Evolutionary conservation across 148 eudicot genomes (phyloP), one percentile per base, ranked within the genome.

Genomic region (Selenicereus undatus): DNA sequence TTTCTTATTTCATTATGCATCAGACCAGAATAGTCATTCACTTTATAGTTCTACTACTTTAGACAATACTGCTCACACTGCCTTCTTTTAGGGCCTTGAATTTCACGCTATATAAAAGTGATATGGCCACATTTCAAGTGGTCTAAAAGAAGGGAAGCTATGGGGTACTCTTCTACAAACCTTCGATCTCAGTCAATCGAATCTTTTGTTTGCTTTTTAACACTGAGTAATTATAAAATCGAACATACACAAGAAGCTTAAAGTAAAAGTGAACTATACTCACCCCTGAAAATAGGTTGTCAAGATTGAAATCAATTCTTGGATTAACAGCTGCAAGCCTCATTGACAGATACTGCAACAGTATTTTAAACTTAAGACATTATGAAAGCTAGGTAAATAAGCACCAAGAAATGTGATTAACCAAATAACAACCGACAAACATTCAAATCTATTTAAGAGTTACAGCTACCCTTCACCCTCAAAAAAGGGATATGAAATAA

Each of bases 241-340:
- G 26, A 66, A 26, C 3, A 27, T 35, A 73, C 50, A 56, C 48
- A 58, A 3, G 26, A 58, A 30, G 50, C 74, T 48, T 27, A 71
- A 52, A 50, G n/a, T 22, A 75, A 43, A 66, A 62, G 66, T 80
- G 42, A 22, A 83, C 6, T 58, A 51, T 42, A 89, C 92, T 84
- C 83, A 93, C 99, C 79, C 92, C 97, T 79, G 98, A 84, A 79
- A 96, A 81, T 51, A 91, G 81, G 80, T 88, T 83, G 86, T 96
- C 99, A 39, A 97, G 83, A 88, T 91, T 87, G 91, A 92, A 87
- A 82, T 94, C 98, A 48, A 90, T 86, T 83, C 95, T 86, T 13
- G 99, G 98, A 83, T 91, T 89, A 74, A 94, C 97, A 83, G 97
- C 91, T 72, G 99, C 97, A 75, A 97, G 99, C 86, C 97, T 92